Base-by-base conservation (phyloP, 192 early-diverging fungal genomes). In the Coemansia sp. region DNA sequence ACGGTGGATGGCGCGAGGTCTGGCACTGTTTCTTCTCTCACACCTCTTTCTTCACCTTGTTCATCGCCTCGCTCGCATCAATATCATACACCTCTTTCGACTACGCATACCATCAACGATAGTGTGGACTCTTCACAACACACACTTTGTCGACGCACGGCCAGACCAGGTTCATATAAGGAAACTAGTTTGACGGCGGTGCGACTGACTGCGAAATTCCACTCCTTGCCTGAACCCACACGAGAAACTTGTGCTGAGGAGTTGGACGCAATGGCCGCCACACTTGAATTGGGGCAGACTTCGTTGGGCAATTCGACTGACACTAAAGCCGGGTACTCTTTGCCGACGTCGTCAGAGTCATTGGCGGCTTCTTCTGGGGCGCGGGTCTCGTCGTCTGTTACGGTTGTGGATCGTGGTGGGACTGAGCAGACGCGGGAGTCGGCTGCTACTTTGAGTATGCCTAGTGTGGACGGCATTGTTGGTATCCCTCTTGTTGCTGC, bases 151-250 rank as follows among this genome's bases (percentile, higher is more conserved):
- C 50, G 9, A 11, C 24, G 9, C 50, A n/a, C 46, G 8, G 46
- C n/a, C 27, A 57, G 55, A 33, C 27, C 55, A 16, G 3, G 31
- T 27, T 57, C 47, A 50, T 20, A n/a, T 50, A 31, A 13, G 33
- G 24, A 31, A 12, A 6, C 11, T 33, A 60, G 57, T 33, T 60
- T 60, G 57, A 16, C 13, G 29, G 57, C 57, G 57, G 57, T 60
- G 5, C 57, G 57, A n/a, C 31, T 60, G 16, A 60, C 57, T 6
- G 57, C 57, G 12, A 60, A 60, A 60, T 60, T 60, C 57, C 57
- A 60, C 57, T 60, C 57, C 0, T 7, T 60, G 12, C 57, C 57
- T 10, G 57, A 60, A 34, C 57, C 57, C 57, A 34, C 57, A n/a
- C 57, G 31, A 36, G 57, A 60, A 60, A 60, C 57, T 33, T 60